Percentiles rank a stretch among this genome's conserved stretches.
Evolutionary conservation across 257 asterid genomes (phyloP).

Genomic region (Cinchona pubescens): DNA sequence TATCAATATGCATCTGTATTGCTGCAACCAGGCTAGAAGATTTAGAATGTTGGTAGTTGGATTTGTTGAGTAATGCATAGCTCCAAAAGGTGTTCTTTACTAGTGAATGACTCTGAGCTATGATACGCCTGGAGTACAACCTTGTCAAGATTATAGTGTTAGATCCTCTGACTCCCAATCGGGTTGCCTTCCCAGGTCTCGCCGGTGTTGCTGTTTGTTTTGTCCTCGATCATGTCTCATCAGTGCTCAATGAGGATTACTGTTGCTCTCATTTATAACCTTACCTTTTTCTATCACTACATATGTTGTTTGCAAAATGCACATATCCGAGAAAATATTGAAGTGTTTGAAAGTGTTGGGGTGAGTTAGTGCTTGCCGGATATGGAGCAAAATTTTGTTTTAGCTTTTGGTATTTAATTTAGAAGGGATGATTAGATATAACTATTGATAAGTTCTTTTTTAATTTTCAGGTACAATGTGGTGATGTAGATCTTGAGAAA

Average conservation of each 20-base stretch:
- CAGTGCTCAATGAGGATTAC: no score
- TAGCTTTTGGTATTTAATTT: neutral
- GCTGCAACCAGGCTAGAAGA: neutral
- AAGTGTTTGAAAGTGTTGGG: no score
- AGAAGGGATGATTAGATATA: neutral
- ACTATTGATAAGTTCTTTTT: neutral
- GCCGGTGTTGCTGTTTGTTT: no score
- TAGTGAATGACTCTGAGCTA: neutral
- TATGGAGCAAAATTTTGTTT: no score
- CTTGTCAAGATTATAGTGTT: neutral
- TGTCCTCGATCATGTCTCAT: no score
- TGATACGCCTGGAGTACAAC: neutral
- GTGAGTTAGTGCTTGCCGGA: no score
- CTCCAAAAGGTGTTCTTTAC: neutral
- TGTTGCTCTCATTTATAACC: no score
- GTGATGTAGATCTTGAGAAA: conserved; percentile 73
- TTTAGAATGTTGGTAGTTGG: neutral
- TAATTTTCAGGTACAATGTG: conserved; percentile 76
- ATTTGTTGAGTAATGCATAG: neutral
- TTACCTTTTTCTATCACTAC: no score
- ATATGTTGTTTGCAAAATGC: no score
- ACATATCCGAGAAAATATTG: no score
- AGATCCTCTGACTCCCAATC: no score
- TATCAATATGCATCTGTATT: neutral
- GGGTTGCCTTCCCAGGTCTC: no score